Percentiles rank a stretch among this genome's conserved stretches.
Conservation (phyloP, 495 filamentous ascomycete genomes). For the Daldinia bambusicola region DNA sequence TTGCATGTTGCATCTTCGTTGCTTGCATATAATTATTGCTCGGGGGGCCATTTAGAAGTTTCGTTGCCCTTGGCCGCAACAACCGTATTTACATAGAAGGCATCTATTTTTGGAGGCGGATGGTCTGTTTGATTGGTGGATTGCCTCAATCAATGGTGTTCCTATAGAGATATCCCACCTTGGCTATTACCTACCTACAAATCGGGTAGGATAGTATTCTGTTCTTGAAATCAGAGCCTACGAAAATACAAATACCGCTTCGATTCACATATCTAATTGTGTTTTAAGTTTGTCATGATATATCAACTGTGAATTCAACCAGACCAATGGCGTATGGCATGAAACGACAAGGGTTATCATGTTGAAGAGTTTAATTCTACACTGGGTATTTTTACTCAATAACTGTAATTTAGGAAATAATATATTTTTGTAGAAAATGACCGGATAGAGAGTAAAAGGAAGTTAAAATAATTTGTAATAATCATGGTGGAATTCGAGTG, state of each 20-base stretch:
- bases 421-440: no score
- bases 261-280: background rate
- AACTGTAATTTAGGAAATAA: no score
- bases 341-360: background rate
- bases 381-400: no score
- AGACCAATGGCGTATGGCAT: no score
- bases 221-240: slow-evolving; percentile 13
- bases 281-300: background rate
- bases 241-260: slow-evolving; percentile 21
- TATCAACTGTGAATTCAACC: slow-evolving; percentile 4
- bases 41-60: slow-evolving; percentile 12
- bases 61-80: background rate
- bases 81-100: slow-evolving; percentile 20
- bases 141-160: slow-evolving; percentile 5
- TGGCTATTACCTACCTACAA: slow-evolving; percentile 21
- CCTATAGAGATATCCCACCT: slow-evolving; percentile 10
- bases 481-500: no score
- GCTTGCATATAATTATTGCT: slow-evolving; percentile 17
- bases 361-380: background rate
- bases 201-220: slow-evolving; percentile 26
- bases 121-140: background rate
- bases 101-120: background rate
- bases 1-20: slow-evolving; percentile 10
- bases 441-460: no score
- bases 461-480: no score